phyloP scores from a whole-genome alignment of 257 asterid species.

The Thymus mandschuricus region DNA sequence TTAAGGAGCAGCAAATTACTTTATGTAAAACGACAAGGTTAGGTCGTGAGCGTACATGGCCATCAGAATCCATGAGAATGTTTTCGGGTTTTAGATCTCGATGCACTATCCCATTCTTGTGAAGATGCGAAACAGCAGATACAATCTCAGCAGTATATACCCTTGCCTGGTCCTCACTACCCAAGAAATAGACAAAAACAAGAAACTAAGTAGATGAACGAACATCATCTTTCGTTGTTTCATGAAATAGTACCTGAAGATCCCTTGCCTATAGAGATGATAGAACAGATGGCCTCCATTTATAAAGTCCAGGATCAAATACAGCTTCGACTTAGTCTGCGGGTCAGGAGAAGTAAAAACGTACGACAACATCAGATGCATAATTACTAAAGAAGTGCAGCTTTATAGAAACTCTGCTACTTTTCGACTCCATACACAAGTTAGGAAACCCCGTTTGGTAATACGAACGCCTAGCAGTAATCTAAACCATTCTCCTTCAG shows the following conservation, averaged over 20 bases:
- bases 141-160: constrained; percentile 93
- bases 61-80: constrained; percentile 96
- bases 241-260: constrained; percentile 70
- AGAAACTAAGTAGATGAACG: constrained; percentile 36
- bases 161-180: constrained; percentile 97
- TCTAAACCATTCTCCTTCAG: not conserved
- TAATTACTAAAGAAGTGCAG: not conserved
- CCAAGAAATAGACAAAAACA: constrained; percentile 38
- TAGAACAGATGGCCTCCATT: constrained; percentile 98
- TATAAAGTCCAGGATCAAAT: constrained; percentile 79
- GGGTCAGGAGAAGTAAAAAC: constrained; percentile 21
- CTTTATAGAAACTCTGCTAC: not conserved
- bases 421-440: not conserved
- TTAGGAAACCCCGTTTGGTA: not conserved
- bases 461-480: not conserved
- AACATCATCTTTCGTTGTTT: constrained; percentile 9
- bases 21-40: constrained; percentile 15
- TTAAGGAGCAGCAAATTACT: not conserved
- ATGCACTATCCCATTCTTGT: constrained; percentile 88
- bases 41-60: constrained; percentile 64
- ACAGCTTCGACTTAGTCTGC: constrained; percentile 88
- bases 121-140: constrained; percentile 95
- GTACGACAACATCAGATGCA: constrained; percentile 30
- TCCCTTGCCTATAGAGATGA: constrained; percentile 93
- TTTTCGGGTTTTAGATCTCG: constrained; percentile 96